A percentile compares a stretch with the other conserved stretches of the same genome.
These are phyloP conservation scores for Talaromyces albobiverticillius DNA, from an alignment of 2,329 filamentous ascomycete genomes.

Conservation along the genomic window DNA sequence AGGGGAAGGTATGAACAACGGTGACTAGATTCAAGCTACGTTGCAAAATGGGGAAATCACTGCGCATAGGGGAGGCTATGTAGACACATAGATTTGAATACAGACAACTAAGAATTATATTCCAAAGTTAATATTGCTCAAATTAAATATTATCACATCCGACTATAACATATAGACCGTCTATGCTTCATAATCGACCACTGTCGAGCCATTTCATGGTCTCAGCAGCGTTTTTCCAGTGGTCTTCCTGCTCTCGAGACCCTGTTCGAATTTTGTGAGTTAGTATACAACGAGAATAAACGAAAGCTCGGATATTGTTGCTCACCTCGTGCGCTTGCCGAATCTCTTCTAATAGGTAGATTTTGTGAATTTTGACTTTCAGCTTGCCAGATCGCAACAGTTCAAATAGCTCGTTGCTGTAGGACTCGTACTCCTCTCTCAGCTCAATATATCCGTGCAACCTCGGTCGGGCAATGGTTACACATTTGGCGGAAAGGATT, in stretches of 20 bases:
- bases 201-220: too few species aligned
- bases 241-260: conserved; percentile 78
- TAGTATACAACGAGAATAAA: background rate
- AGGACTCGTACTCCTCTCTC: conserved; percentile 67
- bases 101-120: too few species aligned
- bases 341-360: conserved; percentile 73
- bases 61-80: too few species aligned
- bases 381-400: conserved; percentile 68
- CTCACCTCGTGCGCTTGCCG: conserved; percentile 63
- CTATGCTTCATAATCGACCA: too few species aligned
- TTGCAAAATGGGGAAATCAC: conserved; percentile 10
- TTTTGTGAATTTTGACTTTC: conserved; percentile 69
- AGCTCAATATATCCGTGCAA: conserved; percentile 69
- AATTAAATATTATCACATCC: too few species aligned
- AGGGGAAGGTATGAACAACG: background rate
- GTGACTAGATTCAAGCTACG: background rate
- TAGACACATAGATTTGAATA: too few species aligned
- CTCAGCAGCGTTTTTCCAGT: conserved; percentile 79
- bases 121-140: too few species aligned
- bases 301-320: background rate
- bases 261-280: conserved; percentile 40
- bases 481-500: conserved; percentile 62
- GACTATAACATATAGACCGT: too few species aligned
- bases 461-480: conserved; percentile 71
- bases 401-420: conserved; percentile 66